Evolutionary conservation across 768 basidiomycete species (phyloP).

Genomic region (Porpolomopsis calyptriformis): DNA sequence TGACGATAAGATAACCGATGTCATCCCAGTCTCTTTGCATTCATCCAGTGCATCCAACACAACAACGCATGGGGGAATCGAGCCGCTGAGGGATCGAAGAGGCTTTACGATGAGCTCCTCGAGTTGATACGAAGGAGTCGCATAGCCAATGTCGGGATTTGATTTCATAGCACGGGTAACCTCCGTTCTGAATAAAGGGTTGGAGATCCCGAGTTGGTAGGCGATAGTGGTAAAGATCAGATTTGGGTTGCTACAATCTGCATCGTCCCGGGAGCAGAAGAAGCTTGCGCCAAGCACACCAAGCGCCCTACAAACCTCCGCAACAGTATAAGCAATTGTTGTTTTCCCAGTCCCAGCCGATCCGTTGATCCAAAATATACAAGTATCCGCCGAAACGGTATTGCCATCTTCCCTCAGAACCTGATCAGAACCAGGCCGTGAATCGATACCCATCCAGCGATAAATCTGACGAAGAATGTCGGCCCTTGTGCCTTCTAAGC

Average conservation of each 20-base stretch:
- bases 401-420: not conserved
- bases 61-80: not conserved
- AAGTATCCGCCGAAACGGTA: not conserved
- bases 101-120: not conserved
- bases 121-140: not conserved
- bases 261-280: constrained; percentile 23
- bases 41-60: constrained; percentile 1
- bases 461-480: not conserved
- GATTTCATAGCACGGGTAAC: not conserved
- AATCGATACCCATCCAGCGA: not conserved
- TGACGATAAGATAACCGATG: not conserved
- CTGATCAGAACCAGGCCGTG: not conserved
- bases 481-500: not conserved
- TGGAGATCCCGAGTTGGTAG: constrained; percentile 16
- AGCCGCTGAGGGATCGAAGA: not conserved
- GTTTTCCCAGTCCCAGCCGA: not conserved
- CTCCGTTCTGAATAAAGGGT: constrained; percentile 1
- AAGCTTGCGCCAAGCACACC: constrained; percentile 21
- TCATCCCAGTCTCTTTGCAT: not conserved
- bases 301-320: constrained; percentile 8
- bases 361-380: not conserved
- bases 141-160: not conserved
- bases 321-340: not conserved
- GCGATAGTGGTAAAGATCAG: constrained; percentile 22
- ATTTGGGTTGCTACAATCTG: constrained; percentile 13